A percentile compares a stretch with the other conserved stretches of the same genome.
phyloP scores from a whole-genome alignment of 345 rosid genomes.

The Heritiera littoralis region DNA sequence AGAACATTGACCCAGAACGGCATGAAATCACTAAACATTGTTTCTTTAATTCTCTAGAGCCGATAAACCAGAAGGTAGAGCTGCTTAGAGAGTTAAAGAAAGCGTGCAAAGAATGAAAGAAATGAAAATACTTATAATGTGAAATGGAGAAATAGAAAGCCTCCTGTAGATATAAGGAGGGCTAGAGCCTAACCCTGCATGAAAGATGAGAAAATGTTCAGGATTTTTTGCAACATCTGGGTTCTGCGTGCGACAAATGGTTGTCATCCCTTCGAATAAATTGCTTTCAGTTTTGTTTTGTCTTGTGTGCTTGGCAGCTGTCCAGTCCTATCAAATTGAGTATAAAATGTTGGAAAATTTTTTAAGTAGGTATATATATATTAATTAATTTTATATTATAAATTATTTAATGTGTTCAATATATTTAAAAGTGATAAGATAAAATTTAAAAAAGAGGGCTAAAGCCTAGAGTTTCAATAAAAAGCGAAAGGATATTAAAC shows the following conservation, averaged over 20 bases:
- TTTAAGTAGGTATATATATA: too few relatives aligned
- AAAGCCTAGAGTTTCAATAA: conserved; percentile 15
- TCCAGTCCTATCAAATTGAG: too few relatives aligned
- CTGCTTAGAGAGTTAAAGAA: conserved; percentile 15
- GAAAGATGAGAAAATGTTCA: conserved; percentile 54
- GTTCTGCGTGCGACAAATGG: conserved; percentile 23
- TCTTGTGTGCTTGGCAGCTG: background rate
- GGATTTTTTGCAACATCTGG: conserved; percentile 33
- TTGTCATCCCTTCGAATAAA: background rate
- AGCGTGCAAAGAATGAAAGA: conserved; percentile 6
- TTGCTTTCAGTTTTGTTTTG: conserved; percentile 25
- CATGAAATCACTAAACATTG: conserved; percentile 42
- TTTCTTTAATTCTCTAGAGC: conserved; percentile 21
- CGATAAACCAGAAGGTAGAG: background rate
- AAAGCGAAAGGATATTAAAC: conserved; percentile 19
- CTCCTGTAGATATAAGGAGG: background rate
- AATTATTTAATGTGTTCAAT: too few relatives aligned
- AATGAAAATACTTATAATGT: conserved; percentile 1
- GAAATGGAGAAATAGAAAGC: background rate
- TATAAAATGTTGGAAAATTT: too few relatives aligned
- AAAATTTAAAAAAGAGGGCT: too few relatives aligned
- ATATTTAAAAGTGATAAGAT: too few relatives aligned
- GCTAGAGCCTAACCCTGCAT: conserved; percentile 3
- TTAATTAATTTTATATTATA: too few relatives aligned
- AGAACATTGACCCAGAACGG: conserved; percentile 77